Evolutionary conservation across 768 basidiomycete species (phyloP).

Genomic region (Naematelia aurantialba): DNA sequence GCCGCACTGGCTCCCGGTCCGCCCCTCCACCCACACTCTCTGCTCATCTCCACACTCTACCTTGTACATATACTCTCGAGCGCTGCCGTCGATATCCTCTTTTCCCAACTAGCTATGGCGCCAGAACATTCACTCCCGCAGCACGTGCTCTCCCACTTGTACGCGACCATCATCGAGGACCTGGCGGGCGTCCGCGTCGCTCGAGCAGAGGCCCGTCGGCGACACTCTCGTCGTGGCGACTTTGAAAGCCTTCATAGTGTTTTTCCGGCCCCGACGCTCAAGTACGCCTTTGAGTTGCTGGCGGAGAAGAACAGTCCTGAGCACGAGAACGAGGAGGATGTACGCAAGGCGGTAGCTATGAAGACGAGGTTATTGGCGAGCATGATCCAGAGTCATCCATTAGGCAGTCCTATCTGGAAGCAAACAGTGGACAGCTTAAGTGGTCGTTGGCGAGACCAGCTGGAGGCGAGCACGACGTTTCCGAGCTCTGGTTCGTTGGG

Average conservation of each 20-base stretch:
- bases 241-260: not conserved
- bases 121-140: not conserved
- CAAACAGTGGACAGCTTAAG: not conserved
- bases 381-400: not conserved
- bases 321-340: not conserved
- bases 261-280: not conserved
- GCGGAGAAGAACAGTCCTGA: not conserved
- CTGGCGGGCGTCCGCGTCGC: conserved; percentile 13
- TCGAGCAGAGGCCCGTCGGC: not conserved
- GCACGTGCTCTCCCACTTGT: conserved; percentile 14
- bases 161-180: conserved; percentile 22
- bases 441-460: not conserved
- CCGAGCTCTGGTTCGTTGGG: not conserved
- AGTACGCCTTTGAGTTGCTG: not conserved
- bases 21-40: conserved; percentile 21
- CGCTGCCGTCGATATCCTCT: not conserved
- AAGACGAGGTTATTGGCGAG: not conserved
- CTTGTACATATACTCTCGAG: conserved; percentile 13
- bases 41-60: conserved; percentile 11
- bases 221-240: not conserved
- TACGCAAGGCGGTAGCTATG: not conserved
- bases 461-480: not conserved
- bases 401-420: not conserved
- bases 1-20: conserved; percentile 1
- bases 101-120: not conserved